Conservation (phyloP, 192 early-diverging fungal genomes). For the Backusella luteola region DNA sequence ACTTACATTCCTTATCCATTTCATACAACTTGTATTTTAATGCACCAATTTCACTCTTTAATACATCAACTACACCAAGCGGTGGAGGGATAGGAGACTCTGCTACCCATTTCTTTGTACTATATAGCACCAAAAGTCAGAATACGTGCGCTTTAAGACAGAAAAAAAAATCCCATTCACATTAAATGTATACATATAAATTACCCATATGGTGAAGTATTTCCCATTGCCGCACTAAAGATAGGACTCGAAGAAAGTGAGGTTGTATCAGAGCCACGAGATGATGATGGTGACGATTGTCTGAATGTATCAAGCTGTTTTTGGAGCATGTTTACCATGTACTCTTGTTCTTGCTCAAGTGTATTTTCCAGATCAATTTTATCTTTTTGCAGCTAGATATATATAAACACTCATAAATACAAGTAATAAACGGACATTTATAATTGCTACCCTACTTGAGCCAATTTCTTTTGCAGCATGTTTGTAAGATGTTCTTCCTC, state of each 20-base stretch:
- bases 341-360: conserved; percentile 91
- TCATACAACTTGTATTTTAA: conserved; percentile 28
- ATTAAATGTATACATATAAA: neutral
- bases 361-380: conserved; percentile 89
- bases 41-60: conserved; percentile 25
- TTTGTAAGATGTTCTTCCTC: conserved; percentile 84
- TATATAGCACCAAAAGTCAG: neutral
- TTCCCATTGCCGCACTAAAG: neutral
- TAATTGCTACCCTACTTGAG: conserved; percentile 36
- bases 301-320: conserved; percentile 69
- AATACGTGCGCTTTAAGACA: neutral
- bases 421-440: neutral
- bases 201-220: neutral
- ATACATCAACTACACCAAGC: conserved; percentile 17
- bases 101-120: conserved; percentile 30
- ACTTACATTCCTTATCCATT: conserved; percentile 43
- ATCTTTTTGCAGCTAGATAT: conserved; percentile 71
- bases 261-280: neutral
- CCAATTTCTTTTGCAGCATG: conserved; percentile 72
- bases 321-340: conserved; percentile 86
- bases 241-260: conserved; percentile 11
- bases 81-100: conserved; percentile 21
- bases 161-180: neutral
- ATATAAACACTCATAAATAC: neutral
- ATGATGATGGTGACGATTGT: conserved; percentile 10